A percentile compares a stretch with the other conserved stretches of the same genome.
Evolutionary conservation across 352 stramenopile genomes (phyloP).

Genomic region (Elongisporangium senticosum): DNA sequence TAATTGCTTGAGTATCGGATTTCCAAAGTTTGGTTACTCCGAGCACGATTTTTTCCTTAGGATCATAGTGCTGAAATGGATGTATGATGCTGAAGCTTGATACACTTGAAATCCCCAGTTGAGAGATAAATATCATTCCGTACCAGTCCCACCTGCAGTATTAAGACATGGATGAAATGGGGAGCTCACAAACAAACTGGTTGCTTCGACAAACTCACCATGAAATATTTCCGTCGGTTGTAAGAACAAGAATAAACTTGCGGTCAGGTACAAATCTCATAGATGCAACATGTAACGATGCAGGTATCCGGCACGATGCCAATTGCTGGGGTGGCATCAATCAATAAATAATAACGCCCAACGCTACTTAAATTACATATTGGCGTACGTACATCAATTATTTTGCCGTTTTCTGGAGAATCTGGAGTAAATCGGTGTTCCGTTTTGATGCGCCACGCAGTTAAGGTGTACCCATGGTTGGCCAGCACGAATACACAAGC

Average conservation of each 20-base stretch:
- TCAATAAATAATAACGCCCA: not conserved
- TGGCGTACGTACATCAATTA: not conserved
- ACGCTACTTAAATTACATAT: too few species aligned
- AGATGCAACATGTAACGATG: conserved; percentile 1
- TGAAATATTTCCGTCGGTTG: conserved; percentile 15
- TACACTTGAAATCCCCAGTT: conserved; percentile 11
- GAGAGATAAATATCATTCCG: conserved; percentile 16
- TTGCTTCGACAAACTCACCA: conserved; percentile 14
- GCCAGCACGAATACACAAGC: conserved; percentile 10
- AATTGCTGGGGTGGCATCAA: conserved; percentile 1
- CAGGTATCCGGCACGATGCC: conserved; percentile 11
- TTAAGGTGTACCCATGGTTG: conserved; percentile 9
- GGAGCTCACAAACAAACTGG: not conserved
- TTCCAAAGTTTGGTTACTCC: not conserved
- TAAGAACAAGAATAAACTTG: conserved; percentile 15
- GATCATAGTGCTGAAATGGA: not conserved
- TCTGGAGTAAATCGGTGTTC: not conserved
- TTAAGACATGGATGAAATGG: conserved; percentile 1
- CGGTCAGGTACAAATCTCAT: conserved; percentile 15
- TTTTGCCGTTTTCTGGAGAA: not conserved
- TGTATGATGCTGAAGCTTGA: conserved; percentile 13
- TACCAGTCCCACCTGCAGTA: conserved; percentile 32
- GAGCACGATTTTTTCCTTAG: not conserved
- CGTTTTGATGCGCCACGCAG: not conserved
- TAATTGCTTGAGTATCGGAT: not conserved